Evolutionary conservation across 2,329 filamentous ascomycete genomes (phyloP).

Genomic region (Phialophora macrospora): DNA sequence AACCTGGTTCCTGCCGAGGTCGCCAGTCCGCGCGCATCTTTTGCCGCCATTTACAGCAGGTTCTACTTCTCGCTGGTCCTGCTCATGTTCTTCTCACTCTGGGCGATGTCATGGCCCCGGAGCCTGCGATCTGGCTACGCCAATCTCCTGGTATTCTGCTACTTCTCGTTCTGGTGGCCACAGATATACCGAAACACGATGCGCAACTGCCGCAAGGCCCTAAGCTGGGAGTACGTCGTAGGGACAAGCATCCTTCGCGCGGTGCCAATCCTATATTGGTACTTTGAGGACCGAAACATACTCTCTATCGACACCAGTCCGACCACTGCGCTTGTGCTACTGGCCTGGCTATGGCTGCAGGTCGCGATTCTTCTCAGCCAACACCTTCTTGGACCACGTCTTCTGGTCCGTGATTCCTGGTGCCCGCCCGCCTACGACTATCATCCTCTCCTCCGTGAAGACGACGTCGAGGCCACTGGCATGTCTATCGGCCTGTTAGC

Average conservation of each 20-base stretch:
- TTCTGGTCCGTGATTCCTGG: slow-evolving; percentile 74
- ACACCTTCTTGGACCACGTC: slow-evolving; percentile 84
- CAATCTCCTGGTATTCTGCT: slow-evolving; percentile 69
- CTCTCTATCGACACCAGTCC: slow-evolving; percentile 75
- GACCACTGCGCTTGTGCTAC: slow-evolving; percentile 66
- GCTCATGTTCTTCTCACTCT: slow-evolving; percentile 63
- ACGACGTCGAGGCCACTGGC: slow-evolving; percentile 77
- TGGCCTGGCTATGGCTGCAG: slow-evolving; percentile 86
- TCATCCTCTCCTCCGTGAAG: slow-evolving; percentile 78
- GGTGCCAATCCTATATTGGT: slow-evolving; percentile 84
- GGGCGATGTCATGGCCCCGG: slow-evolving; percentile 62
- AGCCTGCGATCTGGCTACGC: slow-evolving; percentile 60
- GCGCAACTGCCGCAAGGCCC: slow-evolving; percentile 86
- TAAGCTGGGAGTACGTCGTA: slow-evolving; percentile 88
- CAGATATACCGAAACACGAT: slow-evolving; percentile 90
- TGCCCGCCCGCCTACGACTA: slow-evolving; percentile 80
- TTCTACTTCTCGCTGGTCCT: slow-evolving; percentile 66
- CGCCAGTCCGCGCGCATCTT: slow-evolving; percentile 51
- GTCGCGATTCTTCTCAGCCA: slow-evolving; percentile 78
- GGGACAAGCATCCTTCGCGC: slow-evolving; percentile 81
- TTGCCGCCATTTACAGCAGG: slow-evolving; percentile 64
- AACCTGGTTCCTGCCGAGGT: slow-evolving; percentile 39
- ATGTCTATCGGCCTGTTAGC: slow-evolving; percentile 74
- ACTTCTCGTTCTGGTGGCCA: slow-evolving; percentile 89
- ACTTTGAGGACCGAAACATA: slow-evolving; percentile 76